phyloP scores from a whole-genome alignment of 805 yeast genomes.

The Saccharomycodes ludwigii region DNA sequence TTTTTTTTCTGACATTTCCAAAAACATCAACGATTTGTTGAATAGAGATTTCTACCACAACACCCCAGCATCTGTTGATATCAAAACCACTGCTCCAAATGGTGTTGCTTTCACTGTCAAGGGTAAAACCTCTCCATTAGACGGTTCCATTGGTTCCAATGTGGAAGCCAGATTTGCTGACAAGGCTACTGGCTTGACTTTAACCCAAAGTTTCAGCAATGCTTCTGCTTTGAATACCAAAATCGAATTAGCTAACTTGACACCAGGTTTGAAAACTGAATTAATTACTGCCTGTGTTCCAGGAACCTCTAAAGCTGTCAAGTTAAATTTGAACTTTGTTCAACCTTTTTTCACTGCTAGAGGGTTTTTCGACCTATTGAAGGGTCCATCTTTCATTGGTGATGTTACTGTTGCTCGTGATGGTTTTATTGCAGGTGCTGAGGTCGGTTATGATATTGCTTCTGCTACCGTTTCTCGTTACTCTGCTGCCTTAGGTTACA shows the following conservation, averaged over 20 bases:
- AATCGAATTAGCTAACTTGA: constrained; percentile 82
- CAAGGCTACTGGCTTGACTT: constrained; percentile 81
- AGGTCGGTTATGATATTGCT: constrained; percentile 90
- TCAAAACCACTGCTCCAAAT: constrained; percentile 89
- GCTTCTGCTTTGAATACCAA: constrained; percentile 86
- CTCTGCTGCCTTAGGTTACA: constrained; percentile 89
- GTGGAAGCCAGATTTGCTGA: constrained; percentile 88
- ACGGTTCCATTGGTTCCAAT: constrained; percentile 74
- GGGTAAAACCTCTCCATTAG: constrained; percentile 74
- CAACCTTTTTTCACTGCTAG: constrained; percentile 91
- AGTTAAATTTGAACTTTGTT: constrained; percentile 78
- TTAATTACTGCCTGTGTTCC: constrained; percentile 82
- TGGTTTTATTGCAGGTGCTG: constrained; percentile 94
- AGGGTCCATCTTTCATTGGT: constrained; percentile 93
- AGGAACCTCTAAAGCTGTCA: constrained; percentile 73
- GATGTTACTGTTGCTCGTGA: constrained; percentile 92
- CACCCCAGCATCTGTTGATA: constrained; percentile 76
- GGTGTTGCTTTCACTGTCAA: constrained; percentile 91
- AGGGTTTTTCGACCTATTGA: constrained; percentile 87
- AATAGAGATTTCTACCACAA: constrained; percentile 88
- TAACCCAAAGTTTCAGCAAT: constrained; percentile 97
- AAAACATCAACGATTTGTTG: constrained; percentile 82
- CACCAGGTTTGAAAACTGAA: constrained; percentile 93
- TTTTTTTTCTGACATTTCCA: constrained; percentile 87
- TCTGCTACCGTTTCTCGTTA: constrained; percentile 88